A percentile compares a stretch with the other conserved stretches of the same genome.
These are phyloP conservation scores for Lycium ferocissimum DNA, from an alignment of 257 asterid genomes.

Conservation along the genomic window DNA sequence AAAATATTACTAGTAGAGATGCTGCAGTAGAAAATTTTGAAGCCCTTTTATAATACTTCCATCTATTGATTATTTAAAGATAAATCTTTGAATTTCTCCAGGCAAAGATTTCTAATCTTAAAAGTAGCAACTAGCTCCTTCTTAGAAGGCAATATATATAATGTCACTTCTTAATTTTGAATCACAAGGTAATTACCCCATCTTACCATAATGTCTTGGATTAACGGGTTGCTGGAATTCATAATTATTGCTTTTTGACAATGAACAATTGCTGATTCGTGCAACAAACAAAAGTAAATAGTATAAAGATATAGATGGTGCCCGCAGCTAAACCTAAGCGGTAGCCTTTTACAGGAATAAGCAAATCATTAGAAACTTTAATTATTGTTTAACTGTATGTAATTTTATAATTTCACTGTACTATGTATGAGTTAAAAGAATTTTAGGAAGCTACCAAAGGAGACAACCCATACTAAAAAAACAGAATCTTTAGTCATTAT, in stretches of 20 bases:
- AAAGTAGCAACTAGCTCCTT: background rate
- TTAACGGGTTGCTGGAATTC: background rate
- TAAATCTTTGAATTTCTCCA: background rate
- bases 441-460: constrained; percentile 25
- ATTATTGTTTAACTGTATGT: background rate
- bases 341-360: background rate
- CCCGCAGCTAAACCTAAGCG: background rate
- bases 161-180: background rate
- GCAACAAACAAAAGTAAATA: background rate
- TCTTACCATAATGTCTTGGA: constrained; percentile 4
- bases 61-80: background rate
- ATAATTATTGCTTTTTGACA: constrained; percentile 11
- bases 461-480: background rate
- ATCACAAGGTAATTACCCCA: background rate
- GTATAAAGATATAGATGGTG: background rate
- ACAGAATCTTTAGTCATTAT: constrained; percentile 14
- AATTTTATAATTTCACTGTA: background rate
- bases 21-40: background rate
- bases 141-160: background rate
- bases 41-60: background rate
- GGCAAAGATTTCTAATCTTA: background rate
- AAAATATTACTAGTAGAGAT: background rate
- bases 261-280: background rate
- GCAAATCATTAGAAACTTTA: background rate
- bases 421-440: background rate